These are phyloP conservation scores for Stagonosporopsis cucurbitacearum DNA, from an alignment of 2,329 filamentous ascomycete genomes.

Conservation along the genomic window DNA sequence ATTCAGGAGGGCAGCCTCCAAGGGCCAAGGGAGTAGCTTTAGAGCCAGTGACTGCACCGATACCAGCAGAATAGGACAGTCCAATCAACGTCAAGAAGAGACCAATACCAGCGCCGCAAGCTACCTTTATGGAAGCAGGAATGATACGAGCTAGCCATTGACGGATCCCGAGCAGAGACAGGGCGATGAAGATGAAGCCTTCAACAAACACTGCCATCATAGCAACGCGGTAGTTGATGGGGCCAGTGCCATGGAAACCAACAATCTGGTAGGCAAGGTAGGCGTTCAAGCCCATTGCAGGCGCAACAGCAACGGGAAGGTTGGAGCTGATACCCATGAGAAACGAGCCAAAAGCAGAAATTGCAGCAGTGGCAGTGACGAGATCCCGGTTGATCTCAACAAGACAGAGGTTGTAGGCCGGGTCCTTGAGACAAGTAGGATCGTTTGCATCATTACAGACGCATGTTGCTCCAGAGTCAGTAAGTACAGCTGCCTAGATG, in stretches of 20 bases:
- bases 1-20: constrained; percentile 72
- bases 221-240: constrained; percentile 70
- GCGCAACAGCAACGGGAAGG: constrained; percentile 74
- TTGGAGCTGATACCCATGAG: constrained; percentile 84
- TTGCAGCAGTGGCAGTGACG: constrained; percentile 84
- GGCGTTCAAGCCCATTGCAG: constrained; percentile 85
- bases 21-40: constrained; percentile 72
- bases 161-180: constrained; percentile 75
- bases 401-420: constrained; percentile 68
- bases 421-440: constrained; percentile 62
- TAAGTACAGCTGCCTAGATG: constrained; percentile 63
- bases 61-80: constrained; percentile 82
- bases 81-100: constrained; percentile 80
- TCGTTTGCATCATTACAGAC: constrained; percentile 64
- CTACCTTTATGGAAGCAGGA: constrained; percentile 83
- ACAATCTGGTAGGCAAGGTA: constrained; percentile 87
- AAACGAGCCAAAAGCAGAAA: constrained; percentile 78
- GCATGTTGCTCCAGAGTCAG: constrained; percentile 76
- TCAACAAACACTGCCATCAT: constrained; percentile 89
- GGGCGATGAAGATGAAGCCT: constrained; percentile 80
- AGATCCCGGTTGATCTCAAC: constrained; percentile 74
- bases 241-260: constrained; percentile 76
- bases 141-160: constrained; percentile 70
- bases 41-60: constrained; percentile 76
- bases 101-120: constrained; percentile 91